Evolutionary conservation across 805 yeast species (phyloP), one percentile per base, ranked within the genome.

Genomic region (Spathaspora passalidarum): DNA sequence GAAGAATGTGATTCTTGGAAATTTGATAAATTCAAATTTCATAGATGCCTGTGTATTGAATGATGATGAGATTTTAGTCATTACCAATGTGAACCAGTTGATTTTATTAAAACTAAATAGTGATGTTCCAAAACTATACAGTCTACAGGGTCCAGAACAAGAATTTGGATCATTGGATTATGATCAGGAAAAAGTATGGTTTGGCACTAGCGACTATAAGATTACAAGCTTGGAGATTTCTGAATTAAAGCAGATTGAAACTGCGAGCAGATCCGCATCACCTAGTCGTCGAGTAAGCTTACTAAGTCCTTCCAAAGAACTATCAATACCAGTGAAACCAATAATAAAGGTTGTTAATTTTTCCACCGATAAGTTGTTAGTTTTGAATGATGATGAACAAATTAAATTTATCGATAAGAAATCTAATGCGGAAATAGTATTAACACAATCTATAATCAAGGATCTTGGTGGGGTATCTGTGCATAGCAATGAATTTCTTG

Each of bases 1-100:
- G 0, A 73, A 84, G 44, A 85, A 79, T 52, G 80, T 79, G 1
- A 64, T 84, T 0, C 61, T 85, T 38, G 84, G 83, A 1, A 60
- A 60, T 5, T 68, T 67, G 32, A 62, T 80, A 13, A 73, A 75
- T 47, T 68, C 74, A n/a, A 74, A 72, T 44, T 84, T 84, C 54
- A 67, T 76, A 3, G 67, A 70, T 19, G 68, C 67, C 2, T 53
- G 63, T 21, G 51, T 64, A 6, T 44, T 71, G 21, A 68, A 63
- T 45, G 59, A 53, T 16, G 65, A 64, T n/a, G 75, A 73, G 40
- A 34, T 75, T 9, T 47, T 73, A 16, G 45, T 75, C 2, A 49
- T 64, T 11, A 62, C 74, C 1, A 68, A 62, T 44, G 56, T 53
- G 18, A 61, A 62, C 4, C 66, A 69, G 26, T 49, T 74, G 19